These are phyloP conservation scores for Desmodesmus armatus DNA, from an alignment of 139 green algal species.

Conservation along the genomic window DNA sequence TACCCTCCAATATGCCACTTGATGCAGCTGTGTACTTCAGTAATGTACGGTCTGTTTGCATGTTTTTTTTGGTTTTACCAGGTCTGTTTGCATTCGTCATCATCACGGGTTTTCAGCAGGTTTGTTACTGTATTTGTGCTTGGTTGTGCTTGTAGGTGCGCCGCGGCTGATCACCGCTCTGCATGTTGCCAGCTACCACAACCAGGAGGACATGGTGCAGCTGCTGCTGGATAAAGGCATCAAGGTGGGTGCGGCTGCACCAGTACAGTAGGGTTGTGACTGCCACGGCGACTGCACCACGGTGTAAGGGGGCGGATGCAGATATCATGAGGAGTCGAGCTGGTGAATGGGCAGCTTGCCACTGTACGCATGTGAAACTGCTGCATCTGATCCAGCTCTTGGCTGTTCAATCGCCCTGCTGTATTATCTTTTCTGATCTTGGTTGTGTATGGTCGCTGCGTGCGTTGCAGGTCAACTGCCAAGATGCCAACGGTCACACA, in stretches of 20 bases:
- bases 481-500: conserved; percentile 49
- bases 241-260: conserved; percentile 20
- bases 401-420: no score
- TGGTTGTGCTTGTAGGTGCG: not conserved
- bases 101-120: not conserved
- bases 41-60: not conserved
- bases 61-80: not conserved
- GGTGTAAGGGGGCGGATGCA: no score
- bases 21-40: not conserved
- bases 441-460: no score
- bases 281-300: no score
- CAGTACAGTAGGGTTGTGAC: no score
- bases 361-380: no score
- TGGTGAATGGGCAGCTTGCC: no score
- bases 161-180: conserved; percentile 36
- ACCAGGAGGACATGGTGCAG: conserved; percentile 40
- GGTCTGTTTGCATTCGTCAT: not conserved
- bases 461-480: not conserved
- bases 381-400: no score
- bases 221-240: conserved; percentile 40
- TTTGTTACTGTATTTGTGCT: not conserved
- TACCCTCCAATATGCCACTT: no score
- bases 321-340: no score
- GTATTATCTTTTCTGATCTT: no score
- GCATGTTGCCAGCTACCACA: conserved; percentile 48